These are phyloP conservation scores for Trichoderma simmonsii DNA, from an alignment of 2,329 filamentous ascomycete genomes.

Conservation along the genomic window DNA sequence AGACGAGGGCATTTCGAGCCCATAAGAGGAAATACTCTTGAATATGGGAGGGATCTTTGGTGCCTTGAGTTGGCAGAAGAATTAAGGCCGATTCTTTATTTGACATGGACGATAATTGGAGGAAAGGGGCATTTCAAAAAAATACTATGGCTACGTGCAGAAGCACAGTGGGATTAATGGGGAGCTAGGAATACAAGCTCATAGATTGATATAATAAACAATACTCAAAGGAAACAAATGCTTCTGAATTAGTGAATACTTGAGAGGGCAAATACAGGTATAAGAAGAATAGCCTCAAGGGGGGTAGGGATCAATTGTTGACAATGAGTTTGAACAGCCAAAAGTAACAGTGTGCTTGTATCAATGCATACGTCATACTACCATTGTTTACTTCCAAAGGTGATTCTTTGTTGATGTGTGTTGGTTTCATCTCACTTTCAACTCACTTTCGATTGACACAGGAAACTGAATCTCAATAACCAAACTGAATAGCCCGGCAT, in stretches of 20 bases:
- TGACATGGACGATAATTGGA: background rate
- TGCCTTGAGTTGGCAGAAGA: too few species aligned
- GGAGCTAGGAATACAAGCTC: background rate
- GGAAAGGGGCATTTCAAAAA: background rate
- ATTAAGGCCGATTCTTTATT: background rate
- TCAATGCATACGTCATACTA: background rate
- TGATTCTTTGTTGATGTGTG: background rate
- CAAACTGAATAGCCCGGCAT: background rate
- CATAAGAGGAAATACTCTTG: background rate
- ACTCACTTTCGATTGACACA: background rate
- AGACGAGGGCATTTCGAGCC: background rate
- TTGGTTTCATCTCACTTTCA: background rate
- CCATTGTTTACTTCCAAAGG: background rate
- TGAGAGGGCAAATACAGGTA: background rate
- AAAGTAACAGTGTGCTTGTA: background rate
- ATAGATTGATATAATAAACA: background rate
- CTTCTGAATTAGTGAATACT: too few species aligned
- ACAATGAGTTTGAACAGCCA: fast-evolving
- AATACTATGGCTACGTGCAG: background rate
- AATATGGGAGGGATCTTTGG: too few species aligned
- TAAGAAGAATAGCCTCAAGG: background rate
- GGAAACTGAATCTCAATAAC: background rate
- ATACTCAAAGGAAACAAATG: background rate
- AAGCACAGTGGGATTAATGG: background rate
- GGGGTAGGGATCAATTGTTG: background rate